These are phyloP conservation scores for Ganoderma leucocontextum DNA, from an alignment of 1,284 basidiomycete genomes.

Conservation along the genomic window DNA sequence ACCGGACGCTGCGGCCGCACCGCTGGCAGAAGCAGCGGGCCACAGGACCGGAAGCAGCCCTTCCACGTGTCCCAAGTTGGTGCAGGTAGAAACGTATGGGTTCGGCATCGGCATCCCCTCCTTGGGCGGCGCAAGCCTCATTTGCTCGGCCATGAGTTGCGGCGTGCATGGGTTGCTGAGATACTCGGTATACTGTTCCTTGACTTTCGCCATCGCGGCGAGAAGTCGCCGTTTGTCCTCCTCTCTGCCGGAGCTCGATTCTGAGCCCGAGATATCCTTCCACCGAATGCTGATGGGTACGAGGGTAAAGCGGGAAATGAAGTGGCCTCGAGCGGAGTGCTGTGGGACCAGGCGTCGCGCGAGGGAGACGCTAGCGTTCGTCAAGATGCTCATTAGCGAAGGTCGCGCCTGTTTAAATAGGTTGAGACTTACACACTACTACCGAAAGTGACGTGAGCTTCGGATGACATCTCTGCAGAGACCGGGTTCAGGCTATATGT, in stretches of 20 bases:
- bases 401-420: neutral
- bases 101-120: neutral
- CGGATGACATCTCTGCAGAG: neutral
- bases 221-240: neutral
- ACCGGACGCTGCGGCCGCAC: neutral
- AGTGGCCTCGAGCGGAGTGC: neutral
- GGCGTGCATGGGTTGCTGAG: neutral
- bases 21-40: neutral
- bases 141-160: slow-evolving; percentile 1
- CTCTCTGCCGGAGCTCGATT: neutral
- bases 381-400: neutral
- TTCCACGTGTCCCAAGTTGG: neutral
- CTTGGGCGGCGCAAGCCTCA: neutral
- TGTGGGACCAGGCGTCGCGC: neutral
- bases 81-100: neutral
- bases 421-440: neutral
- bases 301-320: neutral
- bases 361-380: neutral
- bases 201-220: neutral
- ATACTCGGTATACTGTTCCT: neutral
- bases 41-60: neutral
- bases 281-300: neutral
- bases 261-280: neutral
- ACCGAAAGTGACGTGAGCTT: neutral
- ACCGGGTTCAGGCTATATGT: neutral